These are phyloP conservation scores for Paecilomyces fulvus DNA, from an alignment of 2,329 filamentous ascomycete genomes.

Conservation along the genomic window DNA sequence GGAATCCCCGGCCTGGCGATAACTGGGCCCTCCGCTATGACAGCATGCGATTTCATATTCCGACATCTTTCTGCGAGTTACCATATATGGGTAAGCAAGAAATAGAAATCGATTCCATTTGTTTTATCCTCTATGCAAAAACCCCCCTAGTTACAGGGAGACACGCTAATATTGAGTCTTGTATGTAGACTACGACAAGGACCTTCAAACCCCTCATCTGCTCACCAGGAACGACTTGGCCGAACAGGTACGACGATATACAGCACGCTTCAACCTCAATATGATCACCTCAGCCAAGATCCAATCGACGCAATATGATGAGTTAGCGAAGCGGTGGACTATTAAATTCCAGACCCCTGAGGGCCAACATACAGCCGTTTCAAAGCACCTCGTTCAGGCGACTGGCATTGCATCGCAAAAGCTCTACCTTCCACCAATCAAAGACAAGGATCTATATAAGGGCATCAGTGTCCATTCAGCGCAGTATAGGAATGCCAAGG, in stretches of 20 bases:
- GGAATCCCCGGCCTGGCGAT: slow-evolving; percentile 33
- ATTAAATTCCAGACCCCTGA: slow-evolving; percentile 10
- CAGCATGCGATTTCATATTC: slow-evolving; percentile 35
- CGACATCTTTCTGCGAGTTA: slow-evolving; percentile 26
- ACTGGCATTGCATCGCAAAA: neutral
- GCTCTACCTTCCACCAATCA: neutral
- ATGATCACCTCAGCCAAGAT: slow-evolving; percentile 21
- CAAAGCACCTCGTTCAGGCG: neutral
- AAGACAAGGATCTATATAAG: neutral
- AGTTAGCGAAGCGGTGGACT: slow-evolving; percentile 15
- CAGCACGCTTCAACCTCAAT: slow-evolving; percentile 24
- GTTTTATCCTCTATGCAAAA: neutral
- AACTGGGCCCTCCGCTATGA: slow-evolving; percentile 41
- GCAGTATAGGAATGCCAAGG: neutral
- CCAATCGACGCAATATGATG: slow-evolving; percentile 16
- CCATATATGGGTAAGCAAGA: slow-evolving; percentile 25
- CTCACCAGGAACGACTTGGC: neutral
- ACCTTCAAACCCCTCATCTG: neutral
- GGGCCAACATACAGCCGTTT: neutral
- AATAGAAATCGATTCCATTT: too few relatives aligned
- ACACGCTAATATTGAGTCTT: neutral
- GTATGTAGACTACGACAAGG: neutral
- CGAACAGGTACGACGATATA: slow-evolving; percentile 10
- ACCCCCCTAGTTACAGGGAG: neutral
- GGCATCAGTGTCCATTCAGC: neutral